Evolutionary conservation across 2,329 filamentous ascomycete genomes (phyloP).

Genomic region (Alternaria gansuensis): DNA sequence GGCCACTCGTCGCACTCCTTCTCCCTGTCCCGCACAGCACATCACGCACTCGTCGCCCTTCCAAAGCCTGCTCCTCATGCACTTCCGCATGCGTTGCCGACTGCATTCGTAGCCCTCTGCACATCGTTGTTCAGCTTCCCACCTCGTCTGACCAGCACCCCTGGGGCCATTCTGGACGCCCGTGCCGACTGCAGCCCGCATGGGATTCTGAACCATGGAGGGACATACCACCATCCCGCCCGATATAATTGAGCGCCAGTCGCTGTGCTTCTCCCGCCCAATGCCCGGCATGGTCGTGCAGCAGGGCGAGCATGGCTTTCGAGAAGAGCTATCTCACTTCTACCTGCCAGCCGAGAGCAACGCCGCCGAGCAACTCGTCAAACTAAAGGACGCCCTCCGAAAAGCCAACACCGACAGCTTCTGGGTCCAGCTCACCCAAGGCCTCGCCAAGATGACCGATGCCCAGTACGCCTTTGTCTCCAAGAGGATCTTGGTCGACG

Average conservation of each 20-base stretch:
- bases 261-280: conserved; percentile 55
- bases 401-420: conserved; percentile 66
- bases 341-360: conserved; percentile 63
- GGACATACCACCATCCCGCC: conserved; percentile 45
- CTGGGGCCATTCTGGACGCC: conserved; percentile 27
- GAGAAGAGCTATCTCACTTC: conserved; percentile 46
- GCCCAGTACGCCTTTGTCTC: conserved; percentile 75
- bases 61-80: conserved; percentile 31
- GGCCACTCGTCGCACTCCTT: conserved; percentile 39
- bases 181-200: conserved; percentile 27
- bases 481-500: conserved; percentile 68
- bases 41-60: conserved; percentile 36
- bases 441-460: conserved; percentile 68
- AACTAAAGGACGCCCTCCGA: conserved; percentile 66
- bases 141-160: conserved; percentile 25
- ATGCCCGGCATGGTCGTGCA: conserved; percentile 56
- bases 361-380: conserved; percentile 67
- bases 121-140: conserved; percentile 11
- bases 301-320: conserved; percentile 56
- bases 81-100: conserved; percentile 31
- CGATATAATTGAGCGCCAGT: conserved; percentile 54
- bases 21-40: conserved; percentile 30
- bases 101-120: conserved; percentile 24
- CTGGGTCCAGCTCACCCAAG: conserved; percentile 71
- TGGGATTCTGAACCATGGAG: conserved; percentile 44